Base-by-base conservation (phyloP, 352 stramenopile genomes). In the Globisporangium recalcitrans region DNA sequence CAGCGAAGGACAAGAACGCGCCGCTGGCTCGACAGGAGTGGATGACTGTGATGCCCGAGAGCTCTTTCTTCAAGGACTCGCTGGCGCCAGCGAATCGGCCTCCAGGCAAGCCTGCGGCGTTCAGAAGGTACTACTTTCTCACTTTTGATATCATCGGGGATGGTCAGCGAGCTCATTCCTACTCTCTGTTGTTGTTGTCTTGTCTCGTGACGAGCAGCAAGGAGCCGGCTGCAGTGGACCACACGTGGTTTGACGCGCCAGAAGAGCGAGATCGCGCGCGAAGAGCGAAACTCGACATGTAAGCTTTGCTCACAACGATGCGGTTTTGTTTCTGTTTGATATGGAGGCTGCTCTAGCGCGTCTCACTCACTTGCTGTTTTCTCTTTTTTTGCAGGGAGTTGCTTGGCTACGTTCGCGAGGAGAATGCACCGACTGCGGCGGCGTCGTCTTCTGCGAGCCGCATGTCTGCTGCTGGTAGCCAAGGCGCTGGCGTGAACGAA, bases 21-120 rank as follows among this genome's bases (percentile, higher is more conserved):
- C 56, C 69, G 10, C 31, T 85, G 46, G 52, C 56, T 16, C 80
- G 84, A 31, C 74, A 93, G 69, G 80, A 84, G 29, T 95, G 86
- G 86, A 95, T 95, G 86, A 92, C 81, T 0, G 79, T 89, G 61
- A 91, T 93, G 81, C 82, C 84, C 13, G 74, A 90, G 51, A 85
- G 76, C 69, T 85, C 79, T 22, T 85, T 87, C 36, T 67, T 93
- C 19, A 74, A 91, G 27, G 83, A 90, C 53, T 87, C 81, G 0
- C 74, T 95, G n/a, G 85, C 81, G 7, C 68, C 78, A 9, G 42
- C 54, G 3, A 87, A 78, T 49, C 70, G 77, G 19, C 68, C 61
- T 16, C 60, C 71, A 0, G 84, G 86, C 4, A 89, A 90, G 54
- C 68, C 80, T 11, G 79, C 70, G 4, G 71, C 80, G 1, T 93